Conservation (phyloP, 164 flowering plant genomes). For the Euptelea pleiosperma region DNA sequence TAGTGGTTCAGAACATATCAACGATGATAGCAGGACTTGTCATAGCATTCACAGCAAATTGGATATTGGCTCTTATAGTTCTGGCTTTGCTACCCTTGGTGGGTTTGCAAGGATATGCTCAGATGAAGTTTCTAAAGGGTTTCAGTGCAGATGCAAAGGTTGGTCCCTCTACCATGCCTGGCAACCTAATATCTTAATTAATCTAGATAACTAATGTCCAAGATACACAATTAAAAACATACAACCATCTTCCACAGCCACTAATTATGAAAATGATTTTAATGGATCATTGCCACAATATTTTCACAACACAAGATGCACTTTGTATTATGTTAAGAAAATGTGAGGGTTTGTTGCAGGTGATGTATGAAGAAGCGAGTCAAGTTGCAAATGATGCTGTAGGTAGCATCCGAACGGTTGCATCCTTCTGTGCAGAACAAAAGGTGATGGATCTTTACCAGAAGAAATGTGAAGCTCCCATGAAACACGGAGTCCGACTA, state of each 20-base stretch:
- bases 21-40: conserved; percentile 38
- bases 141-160: conserved; percentile 59
- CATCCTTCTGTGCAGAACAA: conserved; percentile 55
- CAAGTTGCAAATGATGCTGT: conserved; percentile 63
- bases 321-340: neutral
- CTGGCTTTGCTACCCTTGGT: conserved; percentile 39
- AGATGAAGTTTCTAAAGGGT: conserved; percentile 35
- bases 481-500: conserved; percentile 34
- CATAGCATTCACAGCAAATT: conserved; percentile 56
- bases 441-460: conserved; percentile 49
- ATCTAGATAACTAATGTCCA: neutral
- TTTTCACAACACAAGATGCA: neutral
- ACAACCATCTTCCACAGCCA: no score
- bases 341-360: conserved; percentile 22
- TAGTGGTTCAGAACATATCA: conserved; percentile 45
- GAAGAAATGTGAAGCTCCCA: conserved; percentile 42
- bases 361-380: conserved; percentile 59
- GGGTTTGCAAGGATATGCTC: conserved; percentile 35
- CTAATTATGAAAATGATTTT: neutral
- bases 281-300: neutral
- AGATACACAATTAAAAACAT: no score
- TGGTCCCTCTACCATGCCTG: neutral
- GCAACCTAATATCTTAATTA: neutral
- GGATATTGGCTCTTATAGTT: conserved; percentile 42
- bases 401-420: conserved; percentile 59